Percentiles rank a stretch among this genome's conserved stretches.
phyloP scores from a whole-genome alignment of 2,329 filamentous ascomycete species.

The Botryotinia calthae region DNA sequence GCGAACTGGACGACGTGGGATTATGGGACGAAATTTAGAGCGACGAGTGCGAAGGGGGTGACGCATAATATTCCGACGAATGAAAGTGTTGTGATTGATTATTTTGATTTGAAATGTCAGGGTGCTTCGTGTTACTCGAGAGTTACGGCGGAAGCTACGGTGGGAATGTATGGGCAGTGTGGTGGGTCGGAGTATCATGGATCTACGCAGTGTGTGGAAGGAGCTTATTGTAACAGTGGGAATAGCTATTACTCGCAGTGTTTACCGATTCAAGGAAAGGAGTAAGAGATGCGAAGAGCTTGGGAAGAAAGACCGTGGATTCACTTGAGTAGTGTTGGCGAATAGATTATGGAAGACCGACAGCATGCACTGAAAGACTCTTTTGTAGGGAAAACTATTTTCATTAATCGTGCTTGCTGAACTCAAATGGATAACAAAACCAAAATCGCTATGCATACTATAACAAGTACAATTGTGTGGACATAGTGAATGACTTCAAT shows the following conservation, averaged over 20 bases:
- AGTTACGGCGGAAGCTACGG: neutral
- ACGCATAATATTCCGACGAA: constrained; percentile 32
- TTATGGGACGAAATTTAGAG: constrained; percentile 30
- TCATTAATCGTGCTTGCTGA: too few species aligned
- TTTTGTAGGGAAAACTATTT: too few species aligned
- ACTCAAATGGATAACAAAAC: too few species aligned
- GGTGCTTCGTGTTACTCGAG: constrained; percentile 19
- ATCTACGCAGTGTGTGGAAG: neutral
- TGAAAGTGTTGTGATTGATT: constrained; percentile 27
- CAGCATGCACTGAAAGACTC: too few species aligned
- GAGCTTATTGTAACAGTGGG: neutral
- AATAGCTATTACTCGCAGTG: neutral
- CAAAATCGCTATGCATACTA: too few species aligned
- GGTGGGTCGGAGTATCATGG: neutral
- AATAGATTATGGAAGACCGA: too few species aligned
- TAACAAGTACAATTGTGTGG: too few species aligned
- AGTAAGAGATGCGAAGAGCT: neutral
- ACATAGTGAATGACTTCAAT: too few species aligned
- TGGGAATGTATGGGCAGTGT: neutral
- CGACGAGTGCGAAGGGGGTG: constrained; percentile 26
- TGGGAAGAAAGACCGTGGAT: neutral
- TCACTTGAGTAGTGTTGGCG: too few species aligned
- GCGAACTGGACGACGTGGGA: constrained; percentile 33
- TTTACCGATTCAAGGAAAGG: neutral
- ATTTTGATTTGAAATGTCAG: constrained; percentile 30